Percentiles rank a stretch among this genome's conserved stretches.
phyloP scores from a whole-genome alignment of 176 grass and related monocot species.

The Aegilops longissima region DNA sequence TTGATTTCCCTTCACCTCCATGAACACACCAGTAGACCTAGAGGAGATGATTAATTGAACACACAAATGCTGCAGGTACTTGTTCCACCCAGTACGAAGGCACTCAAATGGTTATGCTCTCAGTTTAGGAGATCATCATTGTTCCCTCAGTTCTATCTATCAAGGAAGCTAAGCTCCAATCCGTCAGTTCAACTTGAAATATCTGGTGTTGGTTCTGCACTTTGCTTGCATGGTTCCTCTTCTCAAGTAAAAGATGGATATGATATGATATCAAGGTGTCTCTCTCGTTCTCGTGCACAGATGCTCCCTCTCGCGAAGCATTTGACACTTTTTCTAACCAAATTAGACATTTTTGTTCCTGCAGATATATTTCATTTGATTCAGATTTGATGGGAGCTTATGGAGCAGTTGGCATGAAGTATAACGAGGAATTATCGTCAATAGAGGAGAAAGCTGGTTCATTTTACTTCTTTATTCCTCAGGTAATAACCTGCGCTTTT shows the following conservation, averaged over 20 bases:
- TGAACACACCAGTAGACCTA: not conserved
- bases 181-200: constrained; percentile 49
- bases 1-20: not conserved
- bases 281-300: not conserved
- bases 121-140: constrained; percentile 51
- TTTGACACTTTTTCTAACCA: not conserved
- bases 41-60: constrained; percentile 11
- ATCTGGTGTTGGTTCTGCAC: constrained; percentile 64
- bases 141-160: constrained; percentile 88
- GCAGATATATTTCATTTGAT: constrained; percentile 78
- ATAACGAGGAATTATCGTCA: constrained; percentile 23
- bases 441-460: constrained; percentile 51
- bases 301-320: not conserved
- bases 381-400: constrained; percentile 70
- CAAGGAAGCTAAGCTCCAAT: constrained; percentile 10
- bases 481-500: constrained; percentile 53
- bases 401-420: constrained; percentile 68
- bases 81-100: constrained; percentile 77
- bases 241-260: constrained; percentile 36
- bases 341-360: constrained; percentile 25
- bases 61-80: constrained; percentile 53
- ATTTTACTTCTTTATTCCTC: constrained; percentile 88
- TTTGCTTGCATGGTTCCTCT: constrained; percentile 65
- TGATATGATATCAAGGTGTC: constrained; percentile 60
- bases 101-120: constrained; percentile 70